Percentiles rank a stretch among this genome's conserved stretches.
Evolutionary conservation across 306 rosid genomes (phyloP).

Genomic region (Quercus variabilis): DNA sequence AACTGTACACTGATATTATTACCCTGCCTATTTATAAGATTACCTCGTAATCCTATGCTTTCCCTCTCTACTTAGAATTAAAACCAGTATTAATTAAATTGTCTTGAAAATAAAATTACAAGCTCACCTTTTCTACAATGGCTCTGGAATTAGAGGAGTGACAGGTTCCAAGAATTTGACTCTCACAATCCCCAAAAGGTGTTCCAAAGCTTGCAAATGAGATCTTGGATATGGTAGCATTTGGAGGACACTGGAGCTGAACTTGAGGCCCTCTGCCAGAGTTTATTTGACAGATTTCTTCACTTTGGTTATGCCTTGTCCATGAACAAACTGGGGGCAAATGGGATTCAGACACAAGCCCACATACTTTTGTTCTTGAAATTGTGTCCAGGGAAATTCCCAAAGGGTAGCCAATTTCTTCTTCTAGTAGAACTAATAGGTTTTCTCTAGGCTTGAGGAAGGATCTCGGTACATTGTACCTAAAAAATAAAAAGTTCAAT

Average conservation of each 20-base stretch:
- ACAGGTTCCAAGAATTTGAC: background rate
- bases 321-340: constrained; percentile 32
- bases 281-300: background rate
- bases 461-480: constrained; percentile 86
- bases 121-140: background rate
- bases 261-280: background rate
- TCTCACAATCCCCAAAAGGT: constrained; percentile 35
- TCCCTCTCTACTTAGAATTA: no score
- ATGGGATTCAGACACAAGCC: constrained; percentile 36
- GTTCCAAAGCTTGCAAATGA: constrained; percentile 49
- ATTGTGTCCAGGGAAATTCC: constrained; percentile 38
- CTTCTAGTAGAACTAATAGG: constrained; percentile 64
- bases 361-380: constrained; percentile 24
- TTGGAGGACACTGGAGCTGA: constrained; percentile 17
- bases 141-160: background rate
- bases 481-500: constrained; percentile 21
- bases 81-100: no score
- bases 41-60: no score
- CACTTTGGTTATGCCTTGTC: constrained; percentile 3
- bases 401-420: constrained; percentile 66
- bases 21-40: no score
- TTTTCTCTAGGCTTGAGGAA: constrained; percentile 60
- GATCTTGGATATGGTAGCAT: constrained; percentile 35
- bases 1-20: no score
- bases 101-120: background rate